Conservation (phyloP, 2,329 filamentous ascomycete species). For the Exserohilum rostratum region DNA sequence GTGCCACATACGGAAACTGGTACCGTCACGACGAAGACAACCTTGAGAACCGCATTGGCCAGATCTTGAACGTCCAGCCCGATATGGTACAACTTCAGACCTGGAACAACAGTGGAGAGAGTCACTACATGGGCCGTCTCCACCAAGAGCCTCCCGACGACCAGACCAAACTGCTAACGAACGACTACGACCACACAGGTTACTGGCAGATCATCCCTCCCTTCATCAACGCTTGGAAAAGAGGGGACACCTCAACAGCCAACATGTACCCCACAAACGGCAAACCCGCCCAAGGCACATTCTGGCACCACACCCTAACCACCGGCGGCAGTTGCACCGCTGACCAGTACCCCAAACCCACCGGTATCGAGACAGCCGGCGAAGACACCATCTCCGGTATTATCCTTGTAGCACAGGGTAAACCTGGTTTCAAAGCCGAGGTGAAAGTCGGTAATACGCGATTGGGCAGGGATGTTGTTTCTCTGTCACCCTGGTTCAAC, state of each 20-base stretch:
- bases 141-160: constrained; percentile 44
- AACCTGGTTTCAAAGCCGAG: constrained; percentile 25
- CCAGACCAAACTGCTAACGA: constrained; percentile 33
- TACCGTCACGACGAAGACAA: constrained; percentile 50
- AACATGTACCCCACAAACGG: constrained; percentile 28
- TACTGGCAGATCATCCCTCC: constrained; percentile 45
- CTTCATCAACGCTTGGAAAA: constrained; percentile 49
- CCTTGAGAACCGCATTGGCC: constrained; percentile 37
- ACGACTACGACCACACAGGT: constrained; percentile 44
- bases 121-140: constrained; percentile 51
- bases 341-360: constrained; percentile 49
- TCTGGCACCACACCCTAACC: constrained; percentile 30
- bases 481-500: constrained; percentile 26
- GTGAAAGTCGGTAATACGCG: constrained; percentile 29
- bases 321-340: constrained; percentile 47
- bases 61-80: constrained; percentile 42
- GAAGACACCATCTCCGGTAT: constrained; percentile 20
- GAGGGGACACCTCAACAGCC: constrained; percentile 29
- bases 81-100: constrained; percentile 50
- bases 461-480: constrained; percentile 15
- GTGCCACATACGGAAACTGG: constrained; percentile 42
- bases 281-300: constrained; percentile 25
- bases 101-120: constrained; percentile 52
- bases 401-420: constrained; percentile 20
- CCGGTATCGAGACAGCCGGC: constrained; percentile 8